Evolutionary conservation across 768 basidiomycete genomes (phyloP).

Genomic region (Gelatoporia subvermispora): DNA sequence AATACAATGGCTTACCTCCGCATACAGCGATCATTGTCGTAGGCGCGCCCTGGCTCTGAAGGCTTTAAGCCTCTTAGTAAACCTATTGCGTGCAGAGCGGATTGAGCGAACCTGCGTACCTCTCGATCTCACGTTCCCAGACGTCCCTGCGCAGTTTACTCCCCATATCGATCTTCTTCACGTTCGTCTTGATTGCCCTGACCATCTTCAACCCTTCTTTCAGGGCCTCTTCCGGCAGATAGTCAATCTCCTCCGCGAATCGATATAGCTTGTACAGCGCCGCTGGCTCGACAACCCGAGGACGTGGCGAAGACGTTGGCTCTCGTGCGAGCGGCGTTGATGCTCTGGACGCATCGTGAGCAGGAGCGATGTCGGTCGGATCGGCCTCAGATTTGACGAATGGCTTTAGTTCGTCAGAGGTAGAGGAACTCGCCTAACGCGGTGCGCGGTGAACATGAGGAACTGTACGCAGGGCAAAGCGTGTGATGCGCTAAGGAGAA

Average conservation of each 20-base stretch:
- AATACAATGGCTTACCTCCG: constrained; percentile 38
- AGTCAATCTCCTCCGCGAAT: constrained; percentile 39
- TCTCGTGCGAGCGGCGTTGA: no score
- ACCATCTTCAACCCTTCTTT: constrained; percentile 51
- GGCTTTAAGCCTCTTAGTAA: constrained; percentile 25
- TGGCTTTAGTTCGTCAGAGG: neutral
- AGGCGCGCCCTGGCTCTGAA: constrained; percentile 45
- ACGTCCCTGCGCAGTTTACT: constrained; percentile 55
- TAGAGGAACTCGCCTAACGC: neutral
- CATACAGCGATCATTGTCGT: constrained; percentile 63
- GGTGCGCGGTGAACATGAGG: neutral
- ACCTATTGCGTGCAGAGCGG: neutral
- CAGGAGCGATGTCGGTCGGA: no score
- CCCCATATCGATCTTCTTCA: constrained; percentile 44
- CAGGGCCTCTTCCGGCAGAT: constrained; percentile 45
- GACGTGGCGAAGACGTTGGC: no score
- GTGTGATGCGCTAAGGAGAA: neutral
- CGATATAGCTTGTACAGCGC: constrained; percentile 32
- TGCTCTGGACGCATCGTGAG: no score
- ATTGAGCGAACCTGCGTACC: constrained; percentile 28
- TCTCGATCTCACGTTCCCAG: constrained; percentile 50
- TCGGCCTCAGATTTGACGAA: no score
- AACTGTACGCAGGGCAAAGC: neutral
- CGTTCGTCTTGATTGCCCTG: constrained; percentile 36
- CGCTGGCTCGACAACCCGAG: neutral